phyloP scores from a whole-genome alignment of 805 yeast species.

The Metschnikowia proteae region DNA sequence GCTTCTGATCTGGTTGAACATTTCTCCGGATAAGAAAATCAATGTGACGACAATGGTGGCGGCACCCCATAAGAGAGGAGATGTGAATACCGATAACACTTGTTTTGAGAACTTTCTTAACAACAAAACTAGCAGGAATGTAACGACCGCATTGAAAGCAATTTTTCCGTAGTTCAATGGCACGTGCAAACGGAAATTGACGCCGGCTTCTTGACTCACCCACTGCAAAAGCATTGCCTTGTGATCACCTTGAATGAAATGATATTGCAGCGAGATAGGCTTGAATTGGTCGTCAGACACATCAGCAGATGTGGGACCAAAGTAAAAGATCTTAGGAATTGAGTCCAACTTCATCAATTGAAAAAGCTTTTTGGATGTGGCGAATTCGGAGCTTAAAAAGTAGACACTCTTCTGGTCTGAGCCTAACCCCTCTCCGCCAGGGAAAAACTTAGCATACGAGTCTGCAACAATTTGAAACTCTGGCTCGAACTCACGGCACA shows the following conservation, averaged over 20 bases:
- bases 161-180: constrained; percentile 42
- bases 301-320: constrained; percentile 43
- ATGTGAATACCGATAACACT: constrained; percentile 40
- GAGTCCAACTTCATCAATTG: constrained; percentile 53
- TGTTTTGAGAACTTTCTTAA: constrained; percentile 26
- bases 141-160: constrained; percentile 32
- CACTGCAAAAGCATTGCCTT: constrained; percentile 34
- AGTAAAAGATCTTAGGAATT: constrained; percentile 74
- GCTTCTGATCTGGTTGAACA: constrained; percentile 88
- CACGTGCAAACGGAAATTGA: constrained; percentile 32
- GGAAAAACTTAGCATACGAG: constrained; percentile 54
- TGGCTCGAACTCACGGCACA: constrained; percentile 72
- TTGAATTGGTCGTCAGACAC: constrained; percentile 26
- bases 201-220: constrained; percentile 33
- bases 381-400: constrained; percentile 74
- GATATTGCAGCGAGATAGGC: constrained; percentile 24
- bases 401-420: constrained; percentile 43
- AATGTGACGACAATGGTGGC: constrained; percentile 58
- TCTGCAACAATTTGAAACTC: constrained; percentile 55
- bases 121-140: constrained; percentile 28
- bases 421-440: constrained; percentile 31
- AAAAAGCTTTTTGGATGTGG: constrained; percentile 51
- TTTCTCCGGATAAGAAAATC: constrained; percentile 81
- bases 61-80: constrained; percentile 70
- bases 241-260: constrained; percentile 46